Conservation (phyloP, 129 eudicot species). For the Oenanthe sinensis region DNA sequence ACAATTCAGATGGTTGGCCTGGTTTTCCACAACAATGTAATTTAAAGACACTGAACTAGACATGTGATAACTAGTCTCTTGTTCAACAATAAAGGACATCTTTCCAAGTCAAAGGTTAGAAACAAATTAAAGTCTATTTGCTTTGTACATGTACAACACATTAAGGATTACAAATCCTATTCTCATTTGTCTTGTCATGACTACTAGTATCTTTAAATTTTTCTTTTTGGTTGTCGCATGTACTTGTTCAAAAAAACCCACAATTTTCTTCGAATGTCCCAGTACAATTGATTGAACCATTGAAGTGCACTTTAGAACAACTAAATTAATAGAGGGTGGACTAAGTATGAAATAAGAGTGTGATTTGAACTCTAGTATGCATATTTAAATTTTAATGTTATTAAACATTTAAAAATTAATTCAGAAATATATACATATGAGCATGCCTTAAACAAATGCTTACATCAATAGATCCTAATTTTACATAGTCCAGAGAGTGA, state of each 20-base stretch:
- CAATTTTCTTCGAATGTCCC: not conserved
- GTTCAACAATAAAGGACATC: not conserved
- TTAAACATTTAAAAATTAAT: not conserved
- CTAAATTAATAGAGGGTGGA: not conserved
- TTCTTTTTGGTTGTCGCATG: not conserved
- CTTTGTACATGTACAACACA: constrained; percentile 3
- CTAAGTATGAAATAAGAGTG: not conserved
- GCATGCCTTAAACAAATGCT: not conserved
- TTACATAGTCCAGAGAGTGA: not conserved
- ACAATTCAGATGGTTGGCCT: not conserved
- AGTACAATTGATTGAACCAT: not conserved
- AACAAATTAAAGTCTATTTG: not conserved
- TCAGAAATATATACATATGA: not conserved
- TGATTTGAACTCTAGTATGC: not conserved
- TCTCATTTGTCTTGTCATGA: not conserved
- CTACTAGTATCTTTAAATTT: not conserved
- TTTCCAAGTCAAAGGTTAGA: constrained; percentile 2
- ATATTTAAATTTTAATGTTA: not conserved
- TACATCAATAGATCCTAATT: not conserved
- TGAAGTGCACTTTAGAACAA: not conserved
- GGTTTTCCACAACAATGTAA: not conserved
- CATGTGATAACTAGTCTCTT: not conserved
- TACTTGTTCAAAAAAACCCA: not conserved
- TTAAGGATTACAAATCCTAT: not conserved
- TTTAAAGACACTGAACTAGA: not conserved